These are phyloP conservation scores for Eucalyptus tenuipes DNA, from an alignment of 345 rosid species.

Conservation along the genomic window DNA sequence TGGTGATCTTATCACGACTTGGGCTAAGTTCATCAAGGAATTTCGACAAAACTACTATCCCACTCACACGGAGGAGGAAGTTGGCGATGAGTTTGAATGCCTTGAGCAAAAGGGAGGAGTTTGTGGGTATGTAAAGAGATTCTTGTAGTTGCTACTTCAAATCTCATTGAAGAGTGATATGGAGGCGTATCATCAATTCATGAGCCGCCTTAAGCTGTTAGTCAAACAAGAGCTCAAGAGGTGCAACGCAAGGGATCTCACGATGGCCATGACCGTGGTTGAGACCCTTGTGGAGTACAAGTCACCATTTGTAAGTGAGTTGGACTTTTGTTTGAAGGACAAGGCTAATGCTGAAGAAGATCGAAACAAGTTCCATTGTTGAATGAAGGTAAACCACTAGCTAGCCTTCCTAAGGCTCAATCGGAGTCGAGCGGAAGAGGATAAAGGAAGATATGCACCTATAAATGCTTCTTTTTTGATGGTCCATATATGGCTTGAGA, in stretches of 20 bases:
- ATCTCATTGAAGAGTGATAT: not conserved
- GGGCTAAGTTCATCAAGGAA: no score
- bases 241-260: not conserved
- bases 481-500: not conserved
- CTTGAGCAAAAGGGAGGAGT: not conserved
- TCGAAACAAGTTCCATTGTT: no score
- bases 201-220: not conserved
- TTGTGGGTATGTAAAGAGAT: not conserved
- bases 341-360: not conserved
- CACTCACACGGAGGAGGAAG: not conserved
- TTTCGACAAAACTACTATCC: no score
- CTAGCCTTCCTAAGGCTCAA: not conserved
- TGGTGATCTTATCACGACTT: not conserved
- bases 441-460: not conserved
- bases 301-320: not conserved
- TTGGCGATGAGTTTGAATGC: not conserved
- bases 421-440: accelerated
- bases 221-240: not conserved
- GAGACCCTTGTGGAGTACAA: no score
- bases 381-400: no score
- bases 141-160: not conserved
- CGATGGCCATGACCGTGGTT: not conserved
- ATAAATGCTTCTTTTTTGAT: no score
- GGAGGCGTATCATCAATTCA: not conserved
- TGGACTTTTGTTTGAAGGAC: not conserved